Base-by-base conservation (phyloP, 805 yeast genomes). In the Candida broadrunensis region DNA sequence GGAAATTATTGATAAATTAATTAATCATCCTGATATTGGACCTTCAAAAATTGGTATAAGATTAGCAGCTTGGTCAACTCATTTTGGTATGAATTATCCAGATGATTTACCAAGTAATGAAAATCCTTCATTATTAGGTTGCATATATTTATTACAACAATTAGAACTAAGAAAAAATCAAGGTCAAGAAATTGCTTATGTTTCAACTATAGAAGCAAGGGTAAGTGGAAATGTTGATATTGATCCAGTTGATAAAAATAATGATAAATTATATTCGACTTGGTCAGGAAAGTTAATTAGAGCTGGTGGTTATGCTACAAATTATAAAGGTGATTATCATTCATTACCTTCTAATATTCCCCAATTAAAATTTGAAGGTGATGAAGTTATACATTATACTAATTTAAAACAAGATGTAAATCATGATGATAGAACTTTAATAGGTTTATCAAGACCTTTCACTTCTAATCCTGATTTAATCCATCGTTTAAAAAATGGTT, bases 401-500 rank as follows among this genome's bases (percentile, higher is more conserved):
- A 25, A 34, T 7, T 39, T 51, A 14, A 57, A 58, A 23, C 57
- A 62, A 17, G 61, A 63, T 30, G 44, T 45, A 2, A 20, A 35
- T 24, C 34, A 33, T 2, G 47, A 54, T 33, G 47, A 43, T 24
- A 60, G 75, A 49, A 77, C 83, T 3, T 55, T 74, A 38, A 58
- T 73, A 46, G 75, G 63, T 13, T 52, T 57, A 39, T 54, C 68
- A 9, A 58, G 78, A 50, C 59, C 54, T 44, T 73, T 45, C 47
- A 67, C 63, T 13, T 59, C 77, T 1, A 74, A 73, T 47, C 78
- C 78, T 5, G 78, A 73, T 49, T 58, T 74, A 14, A 58, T 58
- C 2, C 17, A 53, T 6, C 59, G 75, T 43, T 55, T 73, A 21
- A 51, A 56, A 25, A 54, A 67, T 14, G 77, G 73, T 3, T 34